Conservation (phyloP, 1,284 basidiomycete genomes). For the Salmacisia buchloeana region DNA sequence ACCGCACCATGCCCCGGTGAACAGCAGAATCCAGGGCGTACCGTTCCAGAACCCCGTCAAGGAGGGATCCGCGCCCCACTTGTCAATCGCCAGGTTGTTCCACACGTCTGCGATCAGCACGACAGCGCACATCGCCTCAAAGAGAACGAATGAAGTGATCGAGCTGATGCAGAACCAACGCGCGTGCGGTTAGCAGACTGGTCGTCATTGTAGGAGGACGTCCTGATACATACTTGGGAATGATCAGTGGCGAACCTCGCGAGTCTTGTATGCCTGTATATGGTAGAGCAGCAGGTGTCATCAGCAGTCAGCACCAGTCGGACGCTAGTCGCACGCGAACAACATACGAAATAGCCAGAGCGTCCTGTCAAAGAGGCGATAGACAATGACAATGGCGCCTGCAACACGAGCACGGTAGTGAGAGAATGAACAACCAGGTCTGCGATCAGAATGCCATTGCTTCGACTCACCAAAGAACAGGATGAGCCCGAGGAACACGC, state of each 20-base stretch:
- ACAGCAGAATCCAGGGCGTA: not conserved
- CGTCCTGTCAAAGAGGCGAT: not conserved
- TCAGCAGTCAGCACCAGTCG: not conserved
- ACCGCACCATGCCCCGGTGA: conserved; percentile 5
- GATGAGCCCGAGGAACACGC: not conserved
- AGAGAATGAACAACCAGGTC: not conserved
- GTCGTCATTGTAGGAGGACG: not conserved
- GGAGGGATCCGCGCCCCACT: not conserved
- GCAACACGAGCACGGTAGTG: not conserved
- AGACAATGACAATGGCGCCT: not conserved
- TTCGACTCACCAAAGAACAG: not conserved
- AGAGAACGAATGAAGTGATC: not conserved
- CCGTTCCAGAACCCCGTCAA: conserved; percentile 8
- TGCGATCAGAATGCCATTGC: not conserved
- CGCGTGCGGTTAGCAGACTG: not conserved
- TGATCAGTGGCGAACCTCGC: not conserved
- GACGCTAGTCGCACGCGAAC: not conserved
- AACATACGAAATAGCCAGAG: not conserved
- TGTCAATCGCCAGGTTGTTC: conserved; percentile 7
- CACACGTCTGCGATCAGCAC: not conserved
- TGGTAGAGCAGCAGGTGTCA: not conserved
- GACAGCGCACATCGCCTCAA: not conserved
- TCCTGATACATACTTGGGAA: not conserved
- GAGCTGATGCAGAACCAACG: not conserved
- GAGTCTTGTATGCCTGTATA: not conserved